Percentiles rank a stretch among this genome's conserved stretches.
Conservation (phyloP, 164 flowering plant genomes). For the Euptelea pleiosperma region DNA sequence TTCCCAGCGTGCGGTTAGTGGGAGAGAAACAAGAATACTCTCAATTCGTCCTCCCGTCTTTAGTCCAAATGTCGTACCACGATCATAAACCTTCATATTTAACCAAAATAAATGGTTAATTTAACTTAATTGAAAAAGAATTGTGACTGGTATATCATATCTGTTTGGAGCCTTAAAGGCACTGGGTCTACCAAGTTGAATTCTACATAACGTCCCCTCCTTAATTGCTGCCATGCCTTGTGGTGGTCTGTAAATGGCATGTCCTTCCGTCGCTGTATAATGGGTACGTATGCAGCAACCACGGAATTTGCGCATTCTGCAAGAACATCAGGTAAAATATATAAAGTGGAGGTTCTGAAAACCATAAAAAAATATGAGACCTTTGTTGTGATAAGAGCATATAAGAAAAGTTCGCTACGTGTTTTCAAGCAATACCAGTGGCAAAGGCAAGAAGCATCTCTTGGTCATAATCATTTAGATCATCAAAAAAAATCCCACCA, state of each 20-base stretch:
- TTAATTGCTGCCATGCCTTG: conserved; percentile 93
- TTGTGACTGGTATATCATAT: too few relatives aligned
- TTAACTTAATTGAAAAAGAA: neutral
- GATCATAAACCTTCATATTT: conserved; percentile 73
- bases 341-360: neutral
- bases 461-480: conserved; percentile 89
- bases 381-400: neutral
- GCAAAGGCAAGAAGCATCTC: conserved; percentile 96
- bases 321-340: conserved; percentile 12
- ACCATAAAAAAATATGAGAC: neutral
- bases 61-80: conserved; percentile 97
- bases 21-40: conserved; percentile 97
- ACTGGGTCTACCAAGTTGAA: conserved; percentile 77
- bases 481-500: conserved; percentile 98
- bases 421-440: conserved; percentile 52
- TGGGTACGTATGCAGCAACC: conserved; percentile 86
- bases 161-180: neutral
- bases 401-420: neutral
- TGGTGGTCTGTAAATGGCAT: conserved; percentile 61
- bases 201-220: conserved; percentile 94
- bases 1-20: conserved; percentile 93
- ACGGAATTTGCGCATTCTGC: conserved; percentile 96
- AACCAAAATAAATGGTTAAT: neutral
- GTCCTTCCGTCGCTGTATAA: conserved; percentile 71
- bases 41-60: conserved; percentile 98